Percentiles rank a stretch among this genome's conserved stretches.
Conservation (phyloP, 1,284 basidiomycete genomes). For the Sphaerobolus stellatus region DNA sequence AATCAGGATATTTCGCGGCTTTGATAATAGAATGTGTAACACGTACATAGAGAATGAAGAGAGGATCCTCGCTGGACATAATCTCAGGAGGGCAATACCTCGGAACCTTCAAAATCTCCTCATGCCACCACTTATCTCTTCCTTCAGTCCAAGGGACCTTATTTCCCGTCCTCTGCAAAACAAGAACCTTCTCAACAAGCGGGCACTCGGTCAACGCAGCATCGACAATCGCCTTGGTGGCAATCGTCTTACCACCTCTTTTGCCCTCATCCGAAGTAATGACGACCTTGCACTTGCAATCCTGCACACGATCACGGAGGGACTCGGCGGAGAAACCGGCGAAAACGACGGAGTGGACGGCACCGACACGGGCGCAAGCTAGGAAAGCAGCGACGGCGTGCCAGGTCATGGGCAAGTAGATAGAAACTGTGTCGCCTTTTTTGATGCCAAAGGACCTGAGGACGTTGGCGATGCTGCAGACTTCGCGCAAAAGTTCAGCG, state of each 20-base stretch:
- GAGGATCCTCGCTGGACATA: conserved; percentile 89
- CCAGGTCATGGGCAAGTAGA: conserved; percentile 92
- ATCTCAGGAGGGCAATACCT: conserved; percentile 87
- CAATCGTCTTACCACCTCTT: conserved; percentile 92
- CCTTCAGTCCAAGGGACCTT: conserved; percentile 82
- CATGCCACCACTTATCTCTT: conserved; percentile 96
- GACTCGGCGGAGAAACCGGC: conserved; percentile 98
- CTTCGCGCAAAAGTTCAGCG: conserved; percentile 85
- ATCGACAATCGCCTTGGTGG: conserved; percentile 95
- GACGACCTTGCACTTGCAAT: conserved; percentile 87
- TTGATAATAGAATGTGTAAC: not conserved
- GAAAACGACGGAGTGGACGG: conserved; percentile 98
- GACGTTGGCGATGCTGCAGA: conserved; percentile 89
- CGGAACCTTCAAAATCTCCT: conserved; percentile 83
- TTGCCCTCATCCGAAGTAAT: conserved; percentile 96
- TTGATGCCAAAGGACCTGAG: conserved; percentile 89
- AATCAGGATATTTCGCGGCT: conserved; percentile 8
- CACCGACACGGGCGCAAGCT: conserved; percentile 95
- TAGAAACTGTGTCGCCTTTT: conserved; percentile 93
- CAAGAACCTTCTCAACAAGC: conserved; percentile 86
- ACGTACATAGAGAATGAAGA: conserved; percentile 95
- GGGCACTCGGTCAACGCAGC: conserved; percentile 87
- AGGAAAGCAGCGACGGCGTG: conserved; percentile 95
- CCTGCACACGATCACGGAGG: conserved; percentile 88
- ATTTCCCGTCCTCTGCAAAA: conserved; percentile 87